Conservation (phyloP, 805 yeast species). For the Wickerhamomyces strasburgensis region DNA sequence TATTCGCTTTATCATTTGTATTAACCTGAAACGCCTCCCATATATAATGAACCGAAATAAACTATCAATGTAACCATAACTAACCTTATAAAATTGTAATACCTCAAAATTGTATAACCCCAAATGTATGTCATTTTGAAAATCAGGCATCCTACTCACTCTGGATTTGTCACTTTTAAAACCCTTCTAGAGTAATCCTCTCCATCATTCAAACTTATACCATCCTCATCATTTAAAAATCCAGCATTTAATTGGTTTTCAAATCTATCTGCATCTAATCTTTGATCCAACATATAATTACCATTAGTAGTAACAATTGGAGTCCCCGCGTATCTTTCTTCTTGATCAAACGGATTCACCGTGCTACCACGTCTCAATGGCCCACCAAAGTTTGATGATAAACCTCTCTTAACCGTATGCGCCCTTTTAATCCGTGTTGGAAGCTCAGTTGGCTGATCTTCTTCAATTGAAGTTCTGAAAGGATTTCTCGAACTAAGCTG, state of each 20-base stretch:
- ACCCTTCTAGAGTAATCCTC: constrained; percentile 54
- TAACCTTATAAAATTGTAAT: neutral
- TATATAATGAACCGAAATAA: too few species aligned
- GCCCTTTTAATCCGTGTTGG: neutral
- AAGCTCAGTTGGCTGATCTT: constrained; percentile 8
- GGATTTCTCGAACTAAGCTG: neutral
- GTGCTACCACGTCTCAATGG: too few species aligned
- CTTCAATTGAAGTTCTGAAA: too few species aligned
- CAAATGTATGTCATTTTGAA: neutral
- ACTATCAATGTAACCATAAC: too few species aligned
- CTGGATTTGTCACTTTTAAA: constrained; percentile 44
- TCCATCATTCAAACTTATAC: constrained; percentile 47
- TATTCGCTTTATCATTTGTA: neutral
- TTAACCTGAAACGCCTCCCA: too few species aligned
- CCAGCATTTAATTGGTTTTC: neutral
- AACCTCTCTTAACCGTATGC: too few species aligned
- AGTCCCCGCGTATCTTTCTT: too few species aligned
- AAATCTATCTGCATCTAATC: constrained; percentile 54
- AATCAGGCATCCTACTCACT: neutral
- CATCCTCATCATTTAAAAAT: constrained; percentile 38
- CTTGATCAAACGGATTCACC: too few species aligned
- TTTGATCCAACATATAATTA: constrained; percentile 40
- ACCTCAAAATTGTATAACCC: neutral
- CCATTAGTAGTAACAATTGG: constrained; percentile 17
- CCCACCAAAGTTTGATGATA: too few species aligned